Percentiles rank a stretch among this genome's conserved stretches.
phyloP scores from a whole-genome alignment of 768 basidiomycete species.

The Psilocybe subaeruginosa region DNA sequence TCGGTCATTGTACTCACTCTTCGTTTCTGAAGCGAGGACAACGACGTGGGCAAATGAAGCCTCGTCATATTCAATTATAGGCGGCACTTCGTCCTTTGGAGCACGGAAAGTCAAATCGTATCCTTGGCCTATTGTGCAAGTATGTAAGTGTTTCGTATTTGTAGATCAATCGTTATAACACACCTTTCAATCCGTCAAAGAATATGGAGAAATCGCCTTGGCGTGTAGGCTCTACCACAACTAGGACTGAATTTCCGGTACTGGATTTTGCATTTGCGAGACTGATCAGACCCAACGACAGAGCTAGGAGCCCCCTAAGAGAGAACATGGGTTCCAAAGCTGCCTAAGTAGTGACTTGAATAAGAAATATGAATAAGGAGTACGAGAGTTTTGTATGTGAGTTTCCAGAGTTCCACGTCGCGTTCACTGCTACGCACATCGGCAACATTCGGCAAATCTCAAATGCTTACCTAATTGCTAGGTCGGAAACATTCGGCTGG shows the following conservation, averaged over 20 bases:
- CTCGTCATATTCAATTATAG: constrained; percentile 69
- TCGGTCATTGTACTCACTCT: constrained; percentile 55
- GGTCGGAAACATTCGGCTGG: constrained; percentile 23
- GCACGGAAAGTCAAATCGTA: constrained; percentile 87
- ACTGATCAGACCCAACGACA: constrained; percentile 32
- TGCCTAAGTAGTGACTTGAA: constrained; percentile 14
- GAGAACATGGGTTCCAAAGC: constrained; percentile 36
- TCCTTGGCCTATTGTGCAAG: constrained; percentile 60
- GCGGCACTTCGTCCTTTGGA: constrained; percentile 73
- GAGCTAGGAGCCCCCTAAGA: constrained; percentile 35
- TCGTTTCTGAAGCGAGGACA: constrained; percentile 82
- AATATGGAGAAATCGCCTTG: constrained; percentile 80
- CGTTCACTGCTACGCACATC: constrained; percentile 16
- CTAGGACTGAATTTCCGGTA: constrained; percentile 79
- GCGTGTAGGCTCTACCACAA: constrained; percentile 78
- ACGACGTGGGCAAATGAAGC: constrained; percentile 85
- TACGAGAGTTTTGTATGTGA: constrained; percentile 14
- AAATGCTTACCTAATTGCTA: not conserved
- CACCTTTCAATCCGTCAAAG: constrained; percentile 79
- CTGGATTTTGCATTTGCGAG: constrained; percentile 68
- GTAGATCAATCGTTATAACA: constrained; percentile 6
- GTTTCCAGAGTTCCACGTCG: constrained; percentile 30
- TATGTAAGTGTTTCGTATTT: not conserved
- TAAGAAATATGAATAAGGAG: not conserved
- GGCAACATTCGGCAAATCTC: constrained; percentile 7